Base-by-base conservation (phyloP, 2,329 filamentous ascomycete genomes). In the Magnaporthiopsis poae region DNA sequence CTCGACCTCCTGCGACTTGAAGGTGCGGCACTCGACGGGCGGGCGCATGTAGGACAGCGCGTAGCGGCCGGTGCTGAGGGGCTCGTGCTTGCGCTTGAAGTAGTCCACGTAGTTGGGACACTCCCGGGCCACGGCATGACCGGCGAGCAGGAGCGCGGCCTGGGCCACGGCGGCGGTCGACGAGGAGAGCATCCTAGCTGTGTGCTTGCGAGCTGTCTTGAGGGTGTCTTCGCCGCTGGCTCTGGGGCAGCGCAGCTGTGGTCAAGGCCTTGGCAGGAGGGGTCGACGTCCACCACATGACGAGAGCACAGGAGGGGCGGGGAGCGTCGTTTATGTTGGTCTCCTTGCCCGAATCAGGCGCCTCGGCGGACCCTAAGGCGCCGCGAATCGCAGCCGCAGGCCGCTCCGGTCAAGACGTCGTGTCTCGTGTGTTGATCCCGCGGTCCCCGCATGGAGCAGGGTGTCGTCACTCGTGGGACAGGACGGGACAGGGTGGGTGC, bases 31-130 rank as follows among this genome's bases (percentile, higher is more conserved):
- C 72, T 85, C 83, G 65, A 84, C 80, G 1, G 83, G 83, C 0
- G 94, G 94, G 35, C 94, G 86, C 79, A 96, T 92, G 75, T 85
- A 96, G 0, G 92, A 89, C 11, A 96, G 86, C 67, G 85, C 80
- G 74, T 95, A 84, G 9, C 86, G 86, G 15, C 94, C 93, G n/a
- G 84, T 78, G 70, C 91, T 96, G 72, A 88, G 87, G 1, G 94
- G 94, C 52, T 82, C 79, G 74, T 94, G 90, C 5, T 76, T 77
- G 66, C 81, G 74, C 69, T 79, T 80, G 0, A 88, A 81, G 75
- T 89, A 90, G 62, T 78, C 74, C 25, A 81, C 80, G 74, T 90
- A 91, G 73, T 90, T 86, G 1, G 88, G 88, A 75, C 88, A 91
- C 62, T 67, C 63, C 36, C 56, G 62, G 13, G 68, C 62, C 35